Conservation (phyloP, 768 basidiomycete species). For the Rhizopogon sp. region DNA sequence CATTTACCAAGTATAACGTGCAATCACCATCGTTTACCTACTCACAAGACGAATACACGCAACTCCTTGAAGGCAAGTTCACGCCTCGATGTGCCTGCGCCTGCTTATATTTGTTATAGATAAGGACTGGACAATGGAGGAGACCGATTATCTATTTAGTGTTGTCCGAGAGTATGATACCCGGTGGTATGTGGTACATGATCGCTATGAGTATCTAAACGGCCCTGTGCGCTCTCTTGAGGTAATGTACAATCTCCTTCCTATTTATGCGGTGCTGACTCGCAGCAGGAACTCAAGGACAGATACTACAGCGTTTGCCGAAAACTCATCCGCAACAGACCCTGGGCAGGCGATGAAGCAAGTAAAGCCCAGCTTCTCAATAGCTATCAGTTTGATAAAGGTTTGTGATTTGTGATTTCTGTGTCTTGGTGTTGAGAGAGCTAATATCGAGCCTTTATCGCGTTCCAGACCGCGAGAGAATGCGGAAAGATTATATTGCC, state of each 20-base stretch:
- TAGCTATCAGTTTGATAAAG: slow-evolving; percentile 85
- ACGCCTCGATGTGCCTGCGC: not conserved
- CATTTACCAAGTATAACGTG: slow-evolving; percentile 80
- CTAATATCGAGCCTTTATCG: not conserved
- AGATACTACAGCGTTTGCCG: slow-evolving; percentile 91
- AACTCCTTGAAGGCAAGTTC: slow-evolving; percentile 64
- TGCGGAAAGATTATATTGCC: slow-evolving; percentile 81
- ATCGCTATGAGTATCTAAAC: slow-evolving; percentile 78
- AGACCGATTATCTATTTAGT: slow-evolving; percentile 88
- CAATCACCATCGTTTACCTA: slow-evolving; percentile 63
- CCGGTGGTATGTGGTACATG: slow-evolving; percentile 85
- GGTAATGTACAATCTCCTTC: slow-evolving; percentile 33
- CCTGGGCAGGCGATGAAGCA: slow-evolving; percentile 79
- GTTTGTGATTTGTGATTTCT: slow-evolving; percentile 34
- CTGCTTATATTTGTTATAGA: slow-evolving; percentile 36
- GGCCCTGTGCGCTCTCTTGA: slow-evolving; percentile 59
- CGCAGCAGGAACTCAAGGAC: slow-evolving; percentile 80
- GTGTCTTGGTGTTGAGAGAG: not conserved
- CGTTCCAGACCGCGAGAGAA: slow-evolving; percentile 71
- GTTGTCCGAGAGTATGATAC: slow-evolving; percentile 79
- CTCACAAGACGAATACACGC: slow-evolving; percentile 82
- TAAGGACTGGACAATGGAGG: slow-evolving; percentile 84
- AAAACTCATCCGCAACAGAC: slow-evolving; percentile 77
- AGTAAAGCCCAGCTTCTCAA: slow-evolving; percentile 62
- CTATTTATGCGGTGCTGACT: not conserved